Conservation (phyloP, 805 yeast genomes). For the Cyberlindnera petersonii region DNA sequence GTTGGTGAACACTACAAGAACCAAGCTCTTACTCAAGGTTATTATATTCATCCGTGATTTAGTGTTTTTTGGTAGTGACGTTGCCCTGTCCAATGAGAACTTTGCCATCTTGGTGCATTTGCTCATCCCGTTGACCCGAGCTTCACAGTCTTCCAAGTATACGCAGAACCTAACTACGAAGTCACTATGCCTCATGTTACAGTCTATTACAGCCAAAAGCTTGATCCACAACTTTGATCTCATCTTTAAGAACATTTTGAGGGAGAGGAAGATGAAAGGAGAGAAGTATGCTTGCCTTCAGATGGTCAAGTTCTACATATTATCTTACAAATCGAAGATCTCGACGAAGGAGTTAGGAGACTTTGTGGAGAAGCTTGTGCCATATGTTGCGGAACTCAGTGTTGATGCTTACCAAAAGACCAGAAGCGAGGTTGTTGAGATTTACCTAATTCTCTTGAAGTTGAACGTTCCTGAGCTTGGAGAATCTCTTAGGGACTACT, state of each 20-base stretch:
- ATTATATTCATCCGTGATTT: slow-evolving; percentile 25
- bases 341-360: not conserved
- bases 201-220: slow-evolving; percentile 18
- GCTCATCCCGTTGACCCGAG: slow-evolving; percentile 22
- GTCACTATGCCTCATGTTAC: slow-evolving; percentile 26
- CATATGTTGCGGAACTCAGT: slow-evolving; percentile 9
- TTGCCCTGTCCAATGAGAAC: slow-evolving; percentile 13
- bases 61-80: slow-evolving; percentile 20
- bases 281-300: slow-evolving; percentile 25
- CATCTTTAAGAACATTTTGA: slow-evolving; percentile 15
- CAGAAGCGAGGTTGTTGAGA: slow-evolving; percentile 19
- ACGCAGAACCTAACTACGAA: slow-evolving; percentile 17
- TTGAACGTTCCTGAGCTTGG: slow-evolving; percentile 1
- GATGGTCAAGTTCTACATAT: slow-evolving; percentile 24
- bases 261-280: slow-evolving; percentile 17
- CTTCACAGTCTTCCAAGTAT: slow-evolving; percentile 17
- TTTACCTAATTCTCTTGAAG: slow-evolving; percentile 16
- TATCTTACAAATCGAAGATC: slow-evolving; percentile 13
- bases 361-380: slow-evolving; percentile 9
- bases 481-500: slow-evolving; percentile 7
- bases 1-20: slow-evolving; percentile 17
- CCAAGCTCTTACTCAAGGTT: slow-evolving; percentile 16
- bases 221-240: slow-evolving; percentile 19
- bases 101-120: slow-evolving; percentile 18
- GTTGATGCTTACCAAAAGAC: slow-evolving; percentile 23